phyloP scores from a whole-genome alignment of 1,139 yeast genomes.

The Yamadazyma triangularis region DNA sequence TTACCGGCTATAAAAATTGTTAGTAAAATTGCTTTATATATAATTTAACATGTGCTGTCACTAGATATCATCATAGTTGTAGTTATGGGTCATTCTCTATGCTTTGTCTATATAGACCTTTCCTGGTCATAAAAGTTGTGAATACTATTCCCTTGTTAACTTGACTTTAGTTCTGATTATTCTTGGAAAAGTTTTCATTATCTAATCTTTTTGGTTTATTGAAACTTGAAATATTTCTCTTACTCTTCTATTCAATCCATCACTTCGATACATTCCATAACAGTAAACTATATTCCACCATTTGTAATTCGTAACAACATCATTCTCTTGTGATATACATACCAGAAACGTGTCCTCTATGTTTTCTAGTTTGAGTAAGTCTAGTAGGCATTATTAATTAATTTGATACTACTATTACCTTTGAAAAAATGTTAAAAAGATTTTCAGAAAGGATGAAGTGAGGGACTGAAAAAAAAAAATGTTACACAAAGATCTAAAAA shows the following conservation, averaged over 20 bases:
- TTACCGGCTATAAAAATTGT: slow-evolving; percentile 98
- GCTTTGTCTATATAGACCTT: too few relatives aligned
- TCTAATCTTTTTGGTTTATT: not conserved
- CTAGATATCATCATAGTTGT: too few relatives aligned
- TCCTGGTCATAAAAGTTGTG: too few relatives aligned
- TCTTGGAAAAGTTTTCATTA: not conserved
- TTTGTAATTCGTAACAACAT: too few relatives aligned
- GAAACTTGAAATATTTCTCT: not conserved
- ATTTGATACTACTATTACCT: slow-evolving; percentile 6
- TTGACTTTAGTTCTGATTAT: too few relatives aligned
- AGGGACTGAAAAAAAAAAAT: not conserved
- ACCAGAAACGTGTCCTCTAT: slow-evolving; percentile 99
- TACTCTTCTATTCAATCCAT: not conserved
- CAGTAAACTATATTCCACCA: too few relatives aligned
- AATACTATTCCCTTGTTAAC: too few relatives aligned
- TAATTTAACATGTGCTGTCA: too few relatives aligned
- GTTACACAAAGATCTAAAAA: not conserved
- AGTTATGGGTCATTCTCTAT: too few relatives aligned
- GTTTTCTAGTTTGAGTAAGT: slow-evolving; percentile 99
- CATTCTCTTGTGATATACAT: slow-evolving; percentile 45
- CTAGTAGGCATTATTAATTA: slow-evolving; percentile 90
- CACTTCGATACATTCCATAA: too few relatives aligned
- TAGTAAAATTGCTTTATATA: too few relatives aligned
- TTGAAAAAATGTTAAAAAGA: slow-evolving; percentile 2
- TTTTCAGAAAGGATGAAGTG: not conserved